These are phyloP conservation scores for Vigna radiata DNA, from an alignment of 306 rosid species.

Conservation along the genomic window DNA sequence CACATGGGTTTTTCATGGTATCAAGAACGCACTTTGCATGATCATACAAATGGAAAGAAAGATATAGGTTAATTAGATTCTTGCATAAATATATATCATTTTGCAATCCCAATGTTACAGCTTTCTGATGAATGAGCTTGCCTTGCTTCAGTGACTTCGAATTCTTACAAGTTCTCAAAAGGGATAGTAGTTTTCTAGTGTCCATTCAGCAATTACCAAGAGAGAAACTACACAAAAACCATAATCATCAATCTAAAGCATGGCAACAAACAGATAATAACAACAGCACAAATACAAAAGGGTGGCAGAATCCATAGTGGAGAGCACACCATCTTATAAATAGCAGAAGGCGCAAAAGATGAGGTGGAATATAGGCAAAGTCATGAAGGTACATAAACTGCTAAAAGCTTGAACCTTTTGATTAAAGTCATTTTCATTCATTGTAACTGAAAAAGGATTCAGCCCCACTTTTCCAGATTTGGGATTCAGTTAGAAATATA, in stretches of 20 bases:
- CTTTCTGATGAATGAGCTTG: slow-evolving; percentile 70
- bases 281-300: neutral
- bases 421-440: neutral
- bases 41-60: slow-evolving; percentile 55
- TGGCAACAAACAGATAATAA: neutral
- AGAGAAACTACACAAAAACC: neutral
- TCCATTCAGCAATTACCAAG: slow-evolving; percentile 55
- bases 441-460: no score
- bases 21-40: slow-evolving; percentile 63
- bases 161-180: slow-evolving; percentile 56
- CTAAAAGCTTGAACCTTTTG: slow-evolving; percentile 11
- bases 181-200: slow-evolving; percentile 51
- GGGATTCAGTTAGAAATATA: no score
- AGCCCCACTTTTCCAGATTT: no score
- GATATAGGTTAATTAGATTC: slow-evolving; percentile 62
- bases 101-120: slow-evolving; percentile 65
- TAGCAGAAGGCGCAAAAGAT: neutral
- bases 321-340: slow-evolving; percentile 24
- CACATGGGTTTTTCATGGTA: slow-evolving; percentile 53
- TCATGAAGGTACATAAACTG: neutral
- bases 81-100: slow-evolving; percentile 56
- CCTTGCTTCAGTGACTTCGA: slow-evolving; percentile 64
- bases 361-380: neutral
- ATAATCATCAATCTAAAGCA: slow-evolving; percentile 35
- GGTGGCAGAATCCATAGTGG: slow-evolving; percentile 4